A percentile compares a stretch with the other conserved stretches of the same genome.
Evolutionary conservation across 225 moss, liverwort and hornwort genomes (phyloP).

Genomic region (Anthoceros angustus): DNA sequence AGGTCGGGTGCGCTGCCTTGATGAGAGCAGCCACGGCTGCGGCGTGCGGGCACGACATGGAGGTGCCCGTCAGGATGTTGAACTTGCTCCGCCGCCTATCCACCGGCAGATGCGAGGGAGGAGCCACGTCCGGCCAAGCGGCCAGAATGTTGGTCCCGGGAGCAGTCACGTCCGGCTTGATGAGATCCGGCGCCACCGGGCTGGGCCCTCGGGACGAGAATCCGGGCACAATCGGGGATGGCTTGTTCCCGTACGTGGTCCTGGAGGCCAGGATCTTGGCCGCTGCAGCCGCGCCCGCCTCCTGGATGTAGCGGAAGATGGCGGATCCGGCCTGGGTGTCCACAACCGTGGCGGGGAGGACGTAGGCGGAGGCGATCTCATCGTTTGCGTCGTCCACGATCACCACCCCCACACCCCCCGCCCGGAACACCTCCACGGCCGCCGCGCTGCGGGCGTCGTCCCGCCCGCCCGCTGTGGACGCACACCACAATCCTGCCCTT

Average conservation of each 20-base stretch:
- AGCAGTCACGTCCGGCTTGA: conserved; percentile 56
- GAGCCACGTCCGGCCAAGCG: conserved; percentile 29
- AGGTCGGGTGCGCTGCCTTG: conserved; percentile 27
- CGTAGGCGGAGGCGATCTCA: conserved; percentile 1
- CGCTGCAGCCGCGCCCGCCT: conserved; percentile 4
- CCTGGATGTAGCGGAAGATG: conserved; percentile 7
- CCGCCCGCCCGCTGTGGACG: neutral
- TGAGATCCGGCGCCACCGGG: conserved; percentile 7
- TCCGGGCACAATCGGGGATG: neutral
- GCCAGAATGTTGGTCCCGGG: conserved; percentile 58
- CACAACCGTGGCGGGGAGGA: conserved; percentile 4
- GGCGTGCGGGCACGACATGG: conserved; percentile 38
- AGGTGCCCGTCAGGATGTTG: conserved; percentile 37
- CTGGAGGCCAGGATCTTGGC: conserved; percentile 8
- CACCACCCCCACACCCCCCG: conserved; percentile 14
- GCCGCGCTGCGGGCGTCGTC: neutral
- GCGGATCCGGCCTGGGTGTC: neutral
- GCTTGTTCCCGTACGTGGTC: neutral
- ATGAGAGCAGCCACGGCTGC: conserved; percentile 31
- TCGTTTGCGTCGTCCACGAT: neutral
- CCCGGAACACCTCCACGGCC: neutral
- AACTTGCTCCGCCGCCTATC: conserved; percentile 19
- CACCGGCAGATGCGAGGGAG: conserved; percentile 10
- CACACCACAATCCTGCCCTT: conserved; percentile 19
- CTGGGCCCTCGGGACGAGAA: conserved; percentile 19